phyloP scores from a whole-genome alignment of 2,329 filamentous ascomycete genomes.

The Xylaria sp. region DNA sequence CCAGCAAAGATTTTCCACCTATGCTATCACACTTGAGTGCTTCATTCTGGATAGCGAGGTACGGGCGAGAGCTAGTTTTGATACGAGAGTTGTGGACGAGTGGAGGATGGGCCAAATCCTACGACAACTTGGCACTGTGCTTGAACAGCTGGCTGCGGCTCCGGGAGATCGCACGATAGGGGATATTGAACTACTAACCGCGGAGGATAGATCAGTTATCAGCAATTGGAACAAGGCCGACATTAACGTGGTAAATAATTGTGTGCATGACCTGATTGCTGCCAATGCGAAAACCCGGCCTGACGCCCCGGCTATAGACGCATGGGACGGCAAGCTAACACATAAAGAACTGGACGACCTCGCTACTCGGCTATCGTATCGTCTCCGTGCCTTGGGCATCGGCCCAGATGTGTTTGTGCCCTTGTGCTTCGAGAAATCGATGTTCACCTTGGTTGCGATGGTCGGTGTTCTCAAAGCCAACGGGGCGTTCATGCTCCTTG shows the following conservation, averaged over 20 bases:
- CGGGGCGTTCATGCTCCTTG: constrained; percentile 7
- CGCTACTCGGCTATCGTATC: constrained; percentile 13
- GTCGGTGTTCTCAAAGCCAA: constrained; percentile 15
- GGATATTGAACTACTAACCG: constrained; percentile 1
- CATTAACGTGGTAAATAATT: constrained; percentile 1
- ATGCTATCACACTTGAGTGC: constrained; percentile 5
- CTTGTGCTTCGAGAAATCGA: constrained; percentile 29
- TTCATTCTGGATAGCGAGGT: constrained; percentile 1
- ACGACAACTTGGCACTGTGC: constrained; percentile 7
- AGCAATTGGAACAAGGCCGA: background rate
- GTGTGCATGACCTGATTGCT: constrained; percentile 11
- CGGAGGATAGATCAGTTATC: background rate
- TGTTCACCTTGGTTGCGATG: constrained; percentile 20
- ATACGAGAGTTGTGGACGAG: constrained; percentile 7
- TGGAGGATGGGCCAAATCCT: constrained; percentile 13
- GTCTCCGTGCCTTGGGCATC: constrained; percentile 9
- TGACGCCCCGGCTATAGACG: constrained; percentile 19
- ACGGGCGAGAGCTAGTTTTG: background rate
- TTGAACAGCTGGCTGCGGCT: constrained; percentile 1
- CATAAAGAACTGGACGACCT: constrained; percentile 22
- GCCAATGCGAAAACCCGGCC: constrained; percentile 8
- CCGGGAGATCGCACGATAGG: background rate
- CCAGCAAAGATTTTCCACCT: constrained; percentile 5
- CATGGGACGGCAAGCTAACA: constrained; percentile 20
- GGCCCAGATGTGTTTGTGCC: constrained; percentile 6